Conservation (phyloP, 371 early-diverging fungal species). For the Encephalitozoon intestinalis region DNA sequence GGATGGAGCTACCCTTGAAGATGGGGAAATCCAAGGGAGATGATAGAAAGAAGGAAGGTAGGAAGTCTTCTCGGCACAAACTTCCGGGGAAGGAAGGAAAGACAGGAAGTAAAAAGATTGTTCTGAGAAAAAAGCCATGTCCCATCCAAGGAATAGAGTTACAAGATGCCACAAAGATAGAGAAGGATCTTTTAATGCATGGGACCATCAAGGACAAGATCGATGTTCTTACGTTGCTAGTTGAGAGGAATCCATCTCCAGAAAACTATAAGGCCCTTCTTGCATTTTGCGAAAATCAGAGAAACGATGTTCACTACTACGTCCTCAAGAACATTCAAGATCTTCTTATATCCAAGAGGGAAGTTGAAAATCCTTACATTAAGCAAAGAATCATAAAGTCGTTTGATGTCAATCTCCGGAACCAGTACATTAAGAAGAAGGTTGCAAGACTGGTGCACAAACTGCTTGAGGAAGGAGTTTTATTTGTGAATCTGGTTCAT, state of each 20-base stretch:
- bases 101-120: not conserved
- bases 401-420: constrained; percentile 37
- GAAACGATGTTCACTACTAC: constrained; percentile 45
- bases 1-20: not conserved
- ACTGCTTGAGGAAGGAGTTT: constrained; percentile 28
- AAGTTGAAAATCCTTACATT: constrained; percentile 22
- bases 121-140: not conserved
- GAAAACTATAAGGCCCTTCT: constrained; percentile 42
- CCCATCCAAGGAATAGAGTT: not conserved
- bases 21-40: not conserved
- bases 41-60: not conserved
- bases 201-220: constrained; percentile 51
- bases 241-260: constrained; percentile 21
- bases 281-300: constrained; percentile 37
- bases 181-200: constrained; percentile 37
- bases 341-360: constrained; percentile 25
- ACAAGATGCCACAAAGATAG: constrained; percentile 32
- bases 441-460: constrained; percentile 31
- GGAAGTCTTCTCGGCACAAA: not conserved
- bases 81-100: not conserved
- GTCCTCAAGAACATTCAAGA: constrained; percentile 42
- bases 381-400: constrained; percentile 38
- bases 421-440: constrained; percentile 45
- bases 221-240: constrained; percentile 27
- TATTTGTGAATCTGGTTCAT: constrained; percentile 33